Conservation (phyloP, 2,329 filamentous ascomycete species). For the Pseudodiploospora longispora region DNA sequence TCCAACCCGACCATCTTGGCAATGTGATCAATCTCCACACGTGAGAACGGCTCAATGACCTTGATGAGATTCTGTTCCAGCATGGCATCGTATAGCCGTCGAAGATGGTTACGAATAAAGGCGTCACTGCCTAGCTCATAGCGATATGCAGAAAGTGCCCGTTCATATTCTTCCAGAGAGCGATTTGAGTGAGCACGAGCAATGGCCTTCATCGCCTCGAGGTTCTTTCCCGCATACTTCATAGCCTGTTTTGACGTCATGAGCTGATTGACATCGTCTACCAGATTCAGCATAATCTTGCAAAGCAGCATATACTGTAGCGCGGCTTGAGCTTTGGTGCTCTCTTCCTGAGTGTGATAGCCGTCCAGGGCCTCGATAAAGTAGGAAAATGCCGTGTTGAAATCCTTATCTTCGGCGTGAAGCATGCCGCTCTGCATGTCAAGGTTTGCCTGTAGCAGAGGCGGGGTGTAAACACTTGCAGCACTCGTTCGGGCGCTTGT, state of each 20-base stretch:
- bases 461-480: slow-evolving; percentile 94
- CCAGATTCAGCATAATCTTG: slow-evolving; percentile 98
- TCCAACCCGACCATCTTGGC: slow-evolving; percentile 97
- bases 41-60: slow-evolving; percentile 97
- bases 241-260: slow-evolving; percentile 95
- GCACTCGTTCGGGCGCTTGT: slow-evolving; percentile 92
- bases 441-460: slow-evolving; percentile 86
- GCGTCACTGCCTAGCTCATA: slow-evolving; percentile 90
- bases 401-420: slow-evolving; percentile 96
- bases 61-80: slow-evolving; percentile 99
- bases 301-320: slow-evolving; percentile 99
- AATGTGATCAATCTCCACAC: slow-evolving; percentile 93
- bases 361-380: slow-evolving; percentile 98
- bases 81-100: slow-evolving; percentile 95
- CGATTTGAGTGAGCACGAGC: slow-evolving; percentile 92
- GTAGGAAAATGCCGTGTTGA: slow-evolving; percentile 97
- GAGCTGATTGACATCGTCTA: slow-evolving; percentile 89
- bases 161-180: slow-evolving; percentile 94
- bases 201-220: slow-evolving; percentile 99
- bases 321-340: slow-evolving; percentile 83
- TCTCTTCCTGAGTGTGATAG: slow-evolving; percentile 87
- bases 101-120: slow-evolving; percentile 95
- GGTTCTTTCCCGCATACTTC: slow-evolving; percentile 89
- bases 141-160: slow-evolving; percentile 79
- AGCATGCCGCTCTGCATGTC: slow-evolving; percentile 99